Percentiles rank a stretch among this genome's conserved stretches.
Conservation (phyloP, 1,139 yeast genomes). For the Geotrichum siamense region DNA sequence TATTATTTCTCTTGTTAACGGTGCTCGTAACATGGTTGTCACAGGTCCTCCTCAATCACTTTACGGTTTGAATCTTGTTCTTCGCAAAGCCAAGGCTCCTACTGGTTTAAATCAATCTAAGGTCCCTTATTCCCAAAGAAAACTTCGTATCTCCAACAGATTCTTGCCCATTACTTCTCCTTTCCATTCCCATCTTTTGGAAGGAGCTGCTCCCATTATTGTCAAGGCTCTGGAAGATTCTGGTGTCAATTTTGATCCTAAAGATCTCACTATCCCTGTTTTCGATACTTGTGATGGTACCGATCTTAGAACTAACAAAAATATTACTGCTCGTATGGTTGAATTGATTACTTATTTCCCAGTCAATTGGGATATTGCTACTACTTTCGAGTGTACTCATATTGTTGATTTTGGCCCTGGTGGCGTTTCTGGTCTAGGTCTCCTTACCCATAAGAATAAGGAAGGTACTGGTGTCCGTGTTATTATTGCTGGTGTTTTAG, state of each 20-base stretch:
- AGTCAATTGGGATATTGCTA: constrained; percentile 92
- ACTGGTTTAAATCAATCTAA: constrained; percentile 92
- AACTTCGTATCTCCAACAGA: constrained; percentile 84
- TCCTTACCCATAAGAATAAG: constrained; percentile 91
- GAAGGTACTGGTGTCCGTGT: constrained; percentile 98
- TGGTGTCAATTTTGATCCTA: constrained; percentile 49
- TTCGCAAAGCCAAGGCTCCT: constrained; percentile 92
- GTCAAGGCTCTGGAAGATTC: constrained; percentile 55
- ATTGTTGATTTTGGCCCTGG: constrained; percentile 98
- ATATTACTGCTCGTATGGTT: constrained; percentile 59
- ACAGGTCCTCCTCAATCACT: constrained; percentile 99
- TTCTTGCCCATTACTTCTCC: constrained; percentile 95
- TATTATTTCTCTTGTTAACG: constrained; percentile 83
- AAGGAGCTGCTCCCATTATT: constrained; percentile 61
- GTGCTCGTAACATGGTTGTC: constrained; percentile 91
- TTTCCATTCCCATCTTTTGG: constrained; percentile 85
- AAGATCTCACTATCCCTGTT: constrained; percentile 71
- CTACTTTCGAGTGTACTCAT: constrained; percentile 74
- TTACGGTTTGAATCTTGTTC: constrained; percentile 85
- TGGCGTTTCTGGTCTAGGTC: constrained; percentile 94
- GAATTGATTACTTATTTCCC: constrained; percentile 81
- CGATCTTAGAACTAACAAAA: constrained; percentile 57
- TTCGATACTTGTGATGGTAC: constrained; percentile 83
- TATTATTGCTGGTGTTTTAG: constrained; percentile 87
- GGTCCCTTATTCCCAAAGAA: constrained; percentile 87